These are phyloP conservation scores for Eucalyptus virginea DNA, from an alignment of 345 rosid genomes.

Conservation along the genomic window DNA sequence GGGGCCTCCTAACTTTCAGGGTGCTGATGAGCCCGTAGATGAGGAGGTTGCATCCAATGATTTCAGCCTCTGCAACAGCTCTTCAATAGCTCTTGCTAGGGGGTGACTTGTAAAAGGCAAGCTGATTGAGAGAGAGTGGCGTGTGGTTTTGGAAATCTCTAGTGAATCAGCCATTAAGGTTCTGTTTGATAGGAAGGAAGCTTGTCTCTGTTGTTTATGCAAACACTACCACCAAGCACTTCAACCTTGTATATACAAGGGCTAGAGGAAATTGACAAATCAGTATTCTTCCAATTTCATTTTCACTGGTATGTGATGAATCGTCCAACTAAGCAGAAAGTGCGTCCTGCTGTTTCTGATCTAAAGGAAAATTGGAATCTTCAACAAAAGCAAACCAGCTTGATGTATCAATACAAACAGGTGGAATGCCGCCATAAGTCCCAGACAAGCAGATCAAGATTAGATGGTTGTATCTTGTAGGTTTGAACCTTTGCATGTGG, in stretches of 20 bases:
- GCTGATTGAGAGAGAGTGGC: slow-evolving; percentile 9
- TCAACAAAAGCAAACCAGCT: neutral
- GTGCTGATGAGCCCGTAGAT: neutral
- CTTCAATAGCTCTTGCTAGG: neutral
- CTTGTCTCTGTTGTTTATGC: neutral
- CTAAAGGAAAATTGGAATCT: neutral
- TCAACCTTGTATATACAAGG: neutral
- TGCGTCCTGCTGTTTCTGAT: neutral
- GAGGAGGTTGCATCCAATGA: neutral
- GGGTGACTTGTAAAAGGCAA: slow-evolving; percentile 22
- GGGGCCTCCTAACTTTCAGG: neutral
- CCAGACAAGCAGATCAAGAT: neutral
- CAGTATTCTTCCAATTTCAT: neutral
- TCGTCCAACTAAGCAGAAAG: neutral
- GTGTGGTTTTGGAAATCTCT: neutral
- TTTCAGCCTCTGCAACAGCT: neutral
- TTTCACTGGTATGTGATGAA: neutral
- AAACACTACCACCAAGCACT: neutral
- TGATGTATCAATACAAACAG: neutral
- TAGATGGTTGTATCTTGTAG: neutral
- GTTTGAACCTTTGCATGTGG: neutral
- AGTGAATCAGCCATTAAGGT: neutral
- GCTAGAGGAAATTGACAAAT: neutral
- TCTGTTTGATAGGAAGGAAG: neutral
- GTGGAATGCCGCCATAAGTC: neutral